Percentiles rank a stretch among this genome's conserved stretches.
phyloP scores from a whole-genome alignment of 1,284 basidiomycete species.

The Stygiomarasmius scandens region DNA sequence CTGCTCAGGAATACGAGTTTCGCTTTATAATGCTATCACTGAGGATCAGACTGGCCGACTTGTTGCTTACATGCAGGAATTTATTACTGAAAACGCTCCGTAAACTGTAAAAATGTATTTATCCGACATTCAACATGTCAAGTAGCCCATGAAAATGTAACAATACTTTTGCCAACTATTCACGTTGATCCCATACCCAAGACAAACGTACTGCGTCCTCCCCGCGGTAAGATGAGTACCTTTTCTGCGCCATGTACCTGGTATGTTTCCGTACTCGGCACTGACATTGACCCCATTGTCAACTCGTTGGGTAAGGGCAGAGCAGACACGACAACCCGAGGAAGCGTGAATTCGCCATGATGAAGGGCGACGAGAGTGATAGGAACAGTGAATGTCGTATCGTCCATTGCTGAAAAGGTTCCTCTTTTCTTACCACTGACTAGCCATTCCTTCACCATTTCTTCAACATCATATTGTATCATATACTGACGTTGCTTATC shows the following conservation, averaged over 20 bases:
- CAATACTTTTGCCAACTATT: too few relatives aligned
- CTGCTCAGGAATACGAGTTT: slow-evolving; percentile 76
- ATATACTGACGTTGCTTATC: slow-evolving; percentile 46
- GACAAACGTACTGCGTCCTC: slow-evolving; percentile 78
- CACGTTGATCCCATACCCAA: slow-evolving; percentile 52
- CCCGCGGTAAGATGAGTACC: slow-evolving; percentile 72
- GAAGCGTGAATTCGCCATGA: slow-evolving; percentile 73
- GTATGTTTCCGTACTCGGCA: slow-evolving; percentile 71
- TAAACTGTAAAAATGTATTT: slow-evolving; percentile 14
- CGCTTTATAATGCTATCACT: slow-evolving; percentile 94
- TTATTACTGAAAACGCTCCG: slow-evolving; percentile 35
- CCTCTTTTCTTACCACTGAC: slow-evolving; percentile 81
- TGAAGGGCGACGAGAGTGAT: slow-evolving; percentile 79
- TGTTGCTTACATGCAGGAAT: slow-evolving; percentile 63
- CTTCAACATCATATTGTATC: slow-evolving; percentile 78
- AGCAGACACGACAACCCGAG: slow-evolving; percentile 66
- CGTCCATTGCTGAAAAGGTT: slow-evolving; percentile 70
- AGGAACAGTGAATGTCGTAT: slow-evolving; percentile 52
- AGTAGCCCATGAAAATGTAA: too few relatives aligned
- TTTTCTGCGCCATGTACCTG: slow-evolving; percentile 79
- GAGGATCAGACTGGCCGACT: slow-evolving; percentile 74
- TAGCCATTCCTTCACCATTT: slow-evolving; percentile 78
- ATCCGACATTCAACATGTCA: neutral
- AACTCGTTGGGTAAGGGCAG: slow-evolving; percentile 52
- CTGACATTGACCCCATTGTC: slow-evolving; percentile 57